These are phyloP conservation scores for Meira nashicola DNA, from an alignment of 1,284 basidiomycete genomes.

Conservation along the genomic window DNA sequence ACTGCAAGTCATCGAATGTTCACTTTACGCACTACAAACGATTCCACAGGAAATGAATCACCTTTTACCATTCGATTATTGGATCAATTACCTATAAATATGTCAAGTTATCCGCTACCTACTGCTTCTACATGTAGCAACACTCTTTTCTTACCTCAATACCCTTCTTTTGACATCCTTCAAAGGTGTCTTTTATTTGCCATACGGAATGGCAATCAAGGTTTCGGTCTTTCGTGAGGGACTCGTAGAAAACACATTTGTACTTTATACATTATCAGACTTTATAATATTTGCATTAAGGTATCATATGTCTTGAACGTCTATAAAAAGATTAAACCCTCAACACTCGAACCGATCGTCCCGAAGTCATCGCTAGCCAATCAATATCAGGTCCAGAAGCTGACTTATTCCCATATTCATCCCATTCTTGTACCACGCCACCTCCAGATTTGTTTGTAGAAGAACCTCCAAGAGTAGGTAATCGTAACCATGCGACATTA, in stretches of 20 bases:
- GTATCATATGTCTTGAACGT: background rate
- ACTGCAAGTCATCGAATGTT: conserved; percentile 7
- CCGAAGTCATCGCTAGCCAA: conserved; percentile 29
- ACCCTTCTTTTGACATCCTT: background rate
- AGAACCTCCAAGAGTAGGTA: background rate
- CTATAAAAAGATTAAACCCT: conserved; percentile 17
- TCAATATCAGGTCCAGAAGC: conserved; percentile 16
- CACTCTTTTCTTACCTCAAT: conserved; percentile 8
- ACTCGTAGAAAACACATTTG: background rate
- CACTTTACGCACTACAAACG: background rate
- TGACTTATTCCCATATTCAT: conserved; percentile 29
- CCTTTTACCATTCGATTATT: conserved; percentile 1
- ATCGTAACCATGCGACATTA: conserved; percentile 48
- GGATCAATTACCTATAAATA: background rate
- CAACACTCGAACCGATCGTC: conserved; percentile 21
- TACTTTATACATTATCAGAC: background rate
- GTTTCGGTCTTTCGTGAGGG: background rate
- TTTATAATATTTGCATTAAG: conserved; percentile 2
- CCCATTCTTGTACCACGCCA: conserved; percentile 49
- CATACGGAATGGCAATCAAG: background rate
- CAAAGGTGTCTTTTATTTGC: background rate
- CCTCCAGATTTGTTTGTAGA: conserved; percentile 5
- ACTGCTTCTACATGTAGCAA: conserved; percentile 7
- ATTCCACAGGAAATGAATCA: background rate
- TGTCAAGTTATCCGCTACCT: background rate